Evolutionary conservation across 768 basidiomycete genomes (phyloP).

Genomic region (Leccinellum luteum): DNA sequence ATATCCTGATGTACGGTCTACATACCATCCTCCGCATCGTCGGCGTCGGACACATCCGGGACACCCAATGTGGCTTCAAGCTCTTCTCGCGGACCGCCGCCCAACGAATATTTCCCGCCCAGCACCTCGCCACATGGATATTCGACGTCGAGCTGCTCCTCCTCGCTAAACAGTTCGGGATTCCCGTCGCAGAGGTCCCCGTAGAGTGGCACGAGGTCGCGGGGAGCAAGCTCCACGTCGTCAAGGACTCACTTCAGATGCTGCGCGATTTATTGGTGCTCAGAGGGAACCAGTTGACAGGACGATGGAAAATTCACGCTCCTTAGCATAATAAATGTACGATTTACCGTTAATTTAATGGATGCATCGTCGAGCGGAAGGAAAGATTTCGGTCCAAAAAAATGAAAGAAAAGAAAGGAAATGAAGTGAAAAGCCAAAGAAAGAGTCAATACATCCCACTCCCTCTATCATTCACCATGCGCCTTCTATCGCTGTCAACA

Average conservation of each 20-base stretch:
- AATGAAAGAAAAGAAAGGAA: neutral
- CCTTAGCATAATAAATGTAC: constrained; percentile 22
- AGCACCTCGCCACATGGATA: constrained; percentile 91
- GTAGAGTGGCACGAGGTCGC: constrained; percentile 93
- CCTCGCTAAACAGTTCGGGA: constrained; percentile 71
- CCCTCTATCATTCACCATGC: constrained; percentile 13
- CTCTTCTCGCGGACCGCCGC: constrained; percentile 85
- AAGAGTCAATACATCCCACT: constrained; percentile 7
- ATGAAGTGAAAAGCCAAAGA: neutral
- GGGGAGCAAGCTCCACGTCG: constrained; percentile 87
- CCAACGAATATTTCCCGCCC: constrained; percentile 76
- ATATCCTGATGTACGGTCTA: constrained; percentile 91
- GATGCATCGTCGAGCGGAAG: constrained; percentile 9
- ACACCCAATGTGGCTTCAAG: constrained; percentile 98
- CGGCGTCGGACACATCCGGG: constrained; percentile 86
- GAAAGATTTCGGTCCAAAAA: constrained; percentile 14
- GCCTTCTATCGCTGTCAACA: constrained; percentile 23
- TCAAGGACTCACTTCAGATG: constrained; percentile 87
- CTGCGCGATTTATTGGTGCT: constrained; percentile 82
- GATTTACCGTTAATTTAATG: constrained; percentile 28
- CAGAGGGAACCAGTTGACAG: constrained; percentile 74
- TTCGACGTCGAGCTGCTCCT: constrained; percentile 94
- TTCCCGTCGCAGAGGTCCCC: constrained; percentile 83
- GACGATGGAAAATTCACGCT: constrained; percentile 60
- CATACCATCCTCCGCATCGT: constrained; percentile 87